Base-by-base conservation (phyloP, 371 early-diverging fungal species). In the Dichotomocladium elegans region DNA sequence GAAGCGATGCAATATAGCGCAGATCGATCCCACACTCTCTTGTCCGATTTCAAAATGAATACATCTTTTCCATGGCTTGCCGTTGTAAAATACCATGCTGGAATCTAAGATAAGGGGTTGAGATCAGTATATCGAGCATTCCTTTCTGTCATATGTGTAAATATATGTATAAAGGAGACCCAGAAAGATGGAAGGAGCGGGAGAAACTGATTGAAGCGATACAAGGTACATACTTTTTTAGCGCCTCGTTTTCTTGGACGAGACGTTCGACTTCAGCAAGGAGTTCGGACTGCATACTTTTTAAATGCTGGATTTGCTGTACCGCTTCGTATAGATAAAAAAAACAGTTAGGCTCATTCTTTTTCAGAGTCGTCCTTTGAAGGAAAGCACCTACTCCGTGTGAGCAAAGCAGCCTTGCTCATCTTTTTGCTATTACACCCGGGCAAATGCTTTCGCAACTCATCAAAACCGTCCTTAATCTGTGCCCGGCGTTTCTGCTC, bases 341-440 rank as follows among this genome's bases (percentile, higher is more conserved):
- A 31, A 45, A 44, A 3, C 25, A 24, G 9, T 11, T 7, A 11
- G 24, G 24, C 21, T 48, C 4, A 35, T 19, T n/a, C n/a, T n/a
- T 28, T 15, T 37, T 37, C 14, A 43, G 44, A 24, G n/a, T 43
- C 25, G 25, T 21, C 37, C 37, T 37, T 17, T 21, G n/a, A 35
- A 2, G 4, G 43, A 17, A 12, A 30, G 1, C 17, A 48, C 72
- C 46, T 70, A 78, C 78, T 77, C 69, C 77, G 64, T 22, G 72
- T 72, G 35, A 81, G 64, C 34, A 81, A 55, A 41, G 75, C 72
- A 30, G 81, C 81, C 54, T 81, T 81, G 49, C 76, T 75, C 72
- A 81, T 76, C 50, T 81, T 79, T 50, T 79, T 78, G 50, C 72
- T 77, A 41, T 68, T 68, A 37, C 75, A 75, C 14, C 75, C 75